Base-by-base conservation (phyloP, 345 rosid genomes). In the Eutrema japonicum region DNA sequence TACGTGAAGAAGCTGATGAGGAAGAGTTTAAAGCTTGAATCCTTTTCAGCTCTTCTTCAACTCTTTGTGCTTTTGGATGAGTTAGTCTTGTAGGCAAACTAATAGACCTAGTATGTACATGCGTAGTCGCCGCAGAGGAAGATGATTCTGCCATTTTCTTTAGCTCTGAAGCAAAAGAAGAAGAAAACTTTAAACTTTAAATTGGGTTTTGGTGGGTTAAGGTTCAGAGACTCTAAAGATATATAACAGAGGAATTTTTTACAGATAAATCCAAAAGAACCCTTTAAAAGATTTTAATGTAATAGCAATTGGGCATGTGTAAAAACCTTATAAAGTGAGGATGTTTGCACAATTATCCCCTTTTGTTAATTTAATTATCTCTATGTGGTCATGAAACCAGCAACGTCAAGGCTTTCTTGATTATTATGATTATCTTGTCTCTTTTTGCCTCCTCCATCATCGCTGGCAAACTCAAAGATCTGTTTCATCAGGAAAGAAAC, bases 71-170 rank as follows among this genome's bases (percentile, higher is more conserved):
- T 71, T 64, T 77, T 7, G 87, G 85, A 64, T 83, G 86, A 32
- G 76, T 45, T 47, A 70, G 67, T 71, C 87, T 85, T 38, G 87
- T 77, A 27, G 89, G 92, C 71, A 85, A 80, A 52, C 85, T 85
- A 65, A 85, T 74, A 33, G 88, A 84, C 75, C 88, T 81, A 64
- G 61, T 7, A 2, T 82, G 82, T 56, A 41, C 68, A 57, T 82
- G 69, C 4, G 54, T 50, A 40, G 58, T 56, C 7, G n/a, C 10
- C 3, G 2, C 11, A 9, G 49, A 68, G 11, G 64, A 69, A 53
- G 70, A 45, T 76, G 70, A 29, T 35, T 32, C 50, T 6, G 37
- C 69, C 79, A 75, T 75, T 53, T 38, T 51, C 7, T 51, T 62
- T 11, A 55, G 53, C 66, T 55, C 10, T 61, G 26, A 61, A 50